Conservation (phyloP, 441 rosid species). For the Erodium moschatum region DNA sequence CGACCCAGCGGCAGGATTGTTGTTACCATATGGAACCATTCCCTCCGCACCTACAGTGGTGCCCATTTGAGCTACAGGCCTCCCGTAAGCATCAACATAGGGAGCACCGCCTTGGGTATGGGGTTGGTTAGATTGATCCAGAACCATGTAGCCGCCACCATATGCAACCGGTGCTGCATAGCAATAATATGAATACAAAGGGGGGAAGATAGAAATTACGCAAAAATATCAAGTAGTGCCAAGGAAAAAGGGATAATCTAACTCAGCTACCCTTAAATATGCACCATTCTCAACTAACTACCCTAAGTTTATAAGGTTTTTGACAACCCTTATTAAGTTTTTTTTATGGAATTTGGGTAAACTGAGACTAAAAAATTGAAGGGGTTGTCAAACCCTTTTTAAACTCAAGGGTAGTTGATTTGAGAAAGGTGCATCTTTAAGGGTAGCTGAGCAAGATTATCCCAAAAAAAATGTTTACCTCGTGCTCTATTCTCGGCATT, state of each 20-base stretch:
- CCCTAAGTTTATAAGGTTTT: no score
- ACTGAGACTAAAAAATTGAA: no score
- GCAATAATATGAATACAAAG: conserved; percentile 1
- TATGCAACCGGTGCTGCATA: conserved; percentile 26
- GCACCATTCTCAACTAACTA: no score
- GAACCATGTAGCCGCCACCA: conserved; percentile 21
- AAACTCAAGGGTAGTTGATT: no score
- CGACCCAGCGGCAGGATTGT: conserved; percentile 14
- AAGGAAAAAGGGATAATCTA: no score
- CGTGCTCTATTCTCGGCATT: conserved; percentile 33
- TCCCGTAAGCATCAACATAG: conserved; percentile 30
- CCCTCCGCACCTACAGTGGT: conserved; percentile 18
- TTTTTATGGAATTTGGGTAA: no score
- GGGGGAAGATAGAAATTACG: background rate
- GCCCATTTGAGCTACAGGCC: conserved; percentile 23
- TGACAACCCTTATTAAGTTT: no score
- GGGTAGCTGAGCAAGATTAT: no score
- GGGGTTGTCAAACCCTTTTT: no score
- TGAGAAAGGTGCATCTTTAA: no score
- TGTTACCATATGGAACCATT: conserved; percentile 20
- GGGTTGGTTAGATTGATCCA: conserved; percentile 22
- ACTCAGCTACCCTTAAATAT: no score
- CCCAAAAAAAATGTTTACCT: conserved; percentile 25
- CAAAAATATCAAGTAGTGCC: background rate
- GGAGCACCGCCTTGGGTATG: conserved; percentile 21